These are phyloP conservation scores for Haematococcus lacustris DNA, from an alignment of 139 green algal genomes.

Conservation along the genomic window DNA sequence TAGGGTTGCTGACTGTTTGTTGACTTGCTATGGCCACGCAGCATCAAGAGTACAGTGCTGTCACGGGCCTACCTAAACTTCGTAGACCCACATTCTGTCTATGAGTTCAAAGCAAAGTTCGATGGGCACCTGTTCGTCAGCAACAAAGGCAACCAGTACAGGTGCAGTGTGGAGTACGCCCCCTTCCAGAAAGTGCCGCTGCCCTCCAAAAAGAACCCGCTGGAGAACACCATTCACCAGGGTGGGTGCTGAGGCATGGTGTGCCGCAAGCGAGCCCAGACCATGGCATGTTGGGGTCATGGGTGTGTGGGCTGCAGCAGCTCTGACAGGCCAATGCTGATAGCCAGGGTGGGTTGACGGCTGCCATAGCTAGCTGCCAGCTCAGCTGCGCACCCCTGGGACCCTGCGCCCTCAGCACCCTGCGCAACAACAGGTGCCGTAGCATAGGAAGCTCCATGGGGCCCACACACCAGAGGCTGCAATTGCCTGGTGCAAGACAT, in stretches of 20 bases:
- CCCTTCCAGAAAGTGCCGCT: slow-evolving; percentile 57
- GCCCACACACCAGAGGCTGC: no score
- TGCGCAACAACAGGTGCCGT: not conserved
- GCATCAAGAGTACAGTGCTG: no score
- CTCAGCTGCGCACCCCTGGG: not conserved
- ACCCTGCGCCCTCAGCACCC: not conserved
- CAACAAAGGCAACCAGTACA: slow-evolving; percentile 52
- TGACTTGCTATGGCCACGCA: no score
- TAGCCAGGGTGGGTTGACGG: not conserved
- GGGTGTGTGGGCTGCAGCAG: not conserved
- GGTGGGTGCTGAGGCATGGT: slow-evolving; percentile 19
- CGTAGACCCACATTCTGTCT: slow-evolving; percentile 29
- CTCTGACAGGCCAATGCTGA: not conserved
- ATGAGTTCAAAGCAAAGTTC: slow-evolving; percentile 54
- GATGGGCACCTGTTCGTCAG: slow-evolving; percentile 61
- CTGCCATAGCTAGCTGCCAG: not conserved
- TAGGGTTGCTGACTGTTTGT: no score
- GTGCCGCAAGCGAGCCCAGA: not conserved
- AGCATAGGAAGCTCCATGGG: no score
- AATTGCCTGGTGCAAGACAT: no score
- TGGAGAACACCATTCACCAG: slow-evolving; percentile 63
- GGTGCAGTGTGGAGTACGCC: slow-evolving; percentile 60
- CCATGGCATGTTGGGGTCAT: no score
- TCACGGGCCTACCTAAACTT: slow-evolving; percentile 68
- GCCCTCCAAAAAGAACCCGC: slow-evolving; percentile 27